Percentiles rank a stretch among this genome's conserved stretches.
Conservation (phyloP, 1,284 basidiomycete genomes). For the Erythrobasidium hasegawianum region DNA sequence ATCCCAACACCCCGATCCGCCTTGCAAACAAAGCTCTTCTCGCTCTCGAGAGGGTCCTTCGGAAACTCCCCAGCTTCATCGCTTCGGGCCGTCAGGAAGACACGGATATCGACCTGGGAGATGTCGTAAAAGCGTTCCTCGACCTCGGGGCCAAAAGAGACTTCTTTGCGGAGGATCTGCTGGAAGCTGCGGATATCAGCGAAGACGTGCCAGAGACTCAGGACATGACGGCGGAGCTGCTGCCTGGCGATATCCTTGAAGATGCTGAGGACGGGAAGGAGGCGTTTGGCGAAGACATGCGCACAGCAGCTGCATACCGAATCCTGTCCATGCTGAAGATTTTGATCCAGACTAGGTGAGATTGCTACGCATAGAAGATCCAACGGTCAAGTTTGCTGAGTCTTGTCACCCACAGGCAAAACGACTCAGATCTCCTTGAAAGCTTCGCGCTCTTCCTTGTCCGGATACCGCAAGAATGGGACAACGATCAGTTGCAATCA, state of each 20-base stretch:
- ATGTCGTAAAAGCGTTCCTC: slow-evolving; percentile 5
- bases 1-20: slow-evolving; percentile 9
- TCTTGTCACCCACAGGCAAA: background rate
- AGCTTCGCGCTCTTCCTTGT: background rate
- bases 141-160: slow-evolving; percentile 17
- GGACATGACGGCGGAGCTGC: background rate
- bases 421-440: background rate
- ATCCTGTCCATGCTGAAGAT: slow-evolving; percentile 5
- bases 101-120: slow-evolving; percentile 24
- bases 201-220: background rate
- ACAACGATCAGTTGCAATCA: background rate
- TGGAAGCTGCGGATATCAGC: background rate
- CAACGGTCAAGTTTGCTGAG: background rate
- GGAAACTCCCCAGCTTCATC: background rate
- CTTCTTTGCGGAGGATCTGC: slow-evolving; percentile 3
- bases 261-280: background rate
- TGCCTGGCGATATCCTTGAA: background rate
- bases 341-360: slow-evolving; percentile 22
- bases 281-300: background rate
- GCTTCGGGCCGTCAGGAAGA: background rate
- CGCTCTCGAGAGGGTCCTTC: background rate
- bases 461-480: background rate
- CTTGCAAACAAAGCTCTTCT: slow-evolving; percentile 21
- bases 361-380: too few species aligned
- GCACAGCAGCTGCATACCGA: slow-evolving; percentile 8